These are phyloP conservation scores for Raphanus raphanistrum DNA, from an alignment of 345 rosid genomes.

Conservation along the genomic window DNA sequence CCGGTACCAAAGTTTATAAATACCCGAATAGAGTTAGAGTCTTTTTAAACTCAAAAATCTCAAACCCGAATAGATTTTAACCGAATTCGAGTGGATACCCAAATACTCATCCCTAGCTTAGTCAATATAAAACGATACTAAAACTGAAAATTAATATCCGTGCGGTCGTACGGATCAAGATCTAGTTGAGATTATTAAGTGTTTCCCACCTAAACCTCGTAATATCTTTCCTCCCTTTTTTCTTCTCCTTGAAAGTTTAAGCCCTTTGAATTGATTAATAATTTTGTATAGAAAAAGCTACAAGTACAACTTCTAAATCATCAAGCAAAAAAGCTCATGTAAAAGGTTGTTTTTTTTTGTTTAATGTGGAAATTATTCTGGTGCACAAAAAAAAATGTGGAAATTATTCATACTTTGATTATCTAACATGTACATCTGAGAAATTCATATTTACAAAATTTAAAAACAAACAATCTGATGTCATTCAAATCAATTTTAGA, in stretches of 20 bases:
- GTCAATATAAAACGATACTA: too few species aligned
- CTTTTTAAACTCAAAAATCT: too few species aligned
- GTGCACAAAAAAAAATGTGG: too few species aligned
- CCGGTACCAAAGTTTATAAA: too few species aligned
- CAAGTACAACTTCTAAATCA: conserved; percentile 15
- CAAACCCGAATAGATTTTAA: too few species aligned
- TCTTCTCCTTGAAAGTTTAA: conserved; percentile 19
- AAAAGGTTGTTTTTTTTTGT: not conserved
- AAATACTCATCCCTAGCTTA: too few species aligned
- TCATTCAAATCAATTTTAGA: not conserved
- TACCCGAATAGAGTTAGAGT: too few species aligned
- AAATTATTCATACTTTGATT: not conserved
- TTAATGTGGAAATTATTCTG: not conserved
- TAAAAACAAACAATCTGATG: not conserved
- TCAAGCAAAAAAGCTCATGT: conserved; percentile 3
- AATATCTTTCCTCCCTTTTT: not conserved
- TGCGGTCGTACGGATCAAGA: too few species aligned
- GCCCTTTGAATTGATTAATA: conserved; percentile 12
- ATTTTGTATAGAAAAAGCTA: not conserved
- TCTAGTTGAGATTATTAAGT: not conserved
- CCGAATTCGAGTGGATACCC: too few species aligned
- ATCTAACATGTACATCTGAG: not conserved
- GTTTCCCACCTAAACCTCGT: conserved; percentile 28
- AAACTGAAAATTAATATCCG: too few species aligned
- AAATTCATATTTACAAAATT: not conserved